Conservation (phyloP, 768 basidiomycete species). For the Collybia nuda region DNA sequence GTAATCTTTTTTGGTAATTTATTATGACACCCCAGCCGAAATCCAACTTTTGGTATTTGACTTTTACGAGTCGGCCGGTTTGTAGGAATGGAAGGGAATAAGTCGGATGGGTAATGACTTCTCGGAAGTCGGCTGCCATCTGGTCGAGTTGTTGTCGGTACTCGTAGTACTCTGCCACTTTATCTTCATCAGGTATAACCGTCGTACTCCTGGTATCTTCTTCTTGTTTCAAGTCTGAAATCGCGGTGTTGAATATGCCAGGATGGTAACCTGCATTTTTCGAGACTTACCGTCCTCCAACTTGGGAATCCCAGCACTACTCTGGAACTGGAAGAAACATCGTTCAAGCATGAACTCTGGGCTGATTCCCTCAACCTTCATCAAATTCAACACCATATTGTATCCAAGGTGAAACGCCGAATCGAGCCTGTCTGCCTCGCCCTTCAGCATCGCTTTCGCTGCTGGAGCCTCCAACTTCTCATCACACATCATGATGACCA, state of each 20-base stretch:
- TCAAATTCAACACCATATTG: constrained; percentile 98
- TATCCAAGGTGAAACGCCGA: constrained; percentile 99
- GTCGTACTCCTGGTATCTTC: constrained; percentile 66
- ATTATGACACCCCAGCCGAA: constrained; percentile 97
- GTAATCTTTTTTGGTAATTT: constrained; percentile 85
- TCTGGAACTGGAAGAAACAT: constrained; percentile 99
- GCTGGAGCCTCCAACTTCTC: constrained; percentile 92
- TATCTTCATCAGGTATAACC: constrained; percentile 79
- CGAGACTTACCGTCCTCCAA: constrained; percentile 71
- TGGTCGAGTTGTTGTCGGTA: constrained; percentile 91
- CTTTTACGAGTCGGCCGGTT: constrained; percentile 86
- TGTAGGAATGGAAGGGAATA: constrained; percentile 96
- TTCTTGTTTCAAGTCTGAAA: constrained; percentile 69
- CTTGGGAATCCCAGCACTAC: constrained; percentile 83
- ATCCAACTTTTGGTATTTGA: constrained; percentile 83
- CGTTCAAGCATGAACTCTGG: constrained; percentile 98
- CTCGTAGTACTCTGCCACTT: constrained; percentile 89
- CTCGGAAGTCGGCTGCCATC: constrained; percentile 83
- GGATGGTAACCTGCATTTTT: not conserved
- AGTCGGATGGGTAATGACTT: constrained; percentile 92
- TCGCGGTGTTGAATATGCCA: too few relatives aligned
- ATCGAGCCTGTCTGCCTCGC: constrained; percentile 93
- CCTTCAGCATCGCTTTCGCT: constrained; percentile 97
- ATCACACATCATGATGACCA: constrained; percentile 99
- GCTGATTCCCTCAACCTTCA: constrained; percentile 98